Evolutionary conservation across 192 early-diverging fungal genomes (phyloP).

Genomic region (Coemansia sp.): DNA sequence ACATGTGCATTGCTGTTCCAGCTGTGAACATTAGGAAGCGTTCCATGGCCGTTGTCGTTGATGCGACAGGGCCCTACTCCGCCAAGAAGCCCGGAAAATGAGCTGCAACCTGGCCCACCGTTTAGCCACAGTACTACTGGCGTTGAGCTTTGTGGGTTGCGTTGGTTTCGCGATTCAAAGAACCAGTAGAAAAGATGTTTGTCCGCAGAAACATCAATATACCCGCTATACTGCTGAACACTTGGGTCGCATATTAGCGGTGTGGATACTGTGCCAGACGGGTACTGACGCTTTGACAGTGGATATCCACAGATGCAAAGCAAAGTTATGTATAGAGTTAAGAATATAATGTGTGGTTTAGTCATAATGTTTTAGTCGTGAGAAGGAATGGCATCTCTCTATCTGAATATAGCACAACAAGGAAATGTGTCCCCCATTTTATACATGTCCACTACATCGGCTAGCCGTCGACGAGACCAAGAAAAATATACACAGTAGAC

Average conservation of each 20-base stretch:
- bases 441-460: no score
- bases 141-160: conserved; percentile 53
- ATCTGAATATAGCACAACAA: no score
- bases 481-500: no score
- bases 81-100: conserved; percentile 68
- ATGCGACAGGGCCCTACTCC: conserved; percentile 84
- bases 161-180: conserved; percentile 76
- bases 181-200: conserved; percentile 93
- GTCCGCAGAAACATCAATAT: conserved; percentile 57
- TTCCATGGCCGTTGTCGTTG: conserved; percentile 62
- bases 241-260: conserved; percentile 75
- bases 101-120: conserved; percentile 81
- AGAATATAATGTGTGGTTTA: no score
- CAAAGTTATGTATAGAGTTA: not conserved
- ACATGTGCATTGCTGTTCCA: conserved; percentile 89
- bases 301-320: not conserved
- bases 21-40: conserved; percentile 65
- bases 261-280: conserved; percentile 9
- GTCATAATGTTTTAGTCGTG: no score
- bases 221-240: conserved; percentile 84
- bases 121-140: conserved; percentile 75
- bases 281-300: conserved; percentile 1
- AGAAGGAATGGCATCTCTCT: no score
- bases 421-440: no score
- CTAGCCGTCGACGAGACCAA: no score